Evolutionary conservation across 441 rosid genomes (phyloP), one percentile per base, ranked within the genome.

Genomic region (Eruca vesicaria): DNA sequence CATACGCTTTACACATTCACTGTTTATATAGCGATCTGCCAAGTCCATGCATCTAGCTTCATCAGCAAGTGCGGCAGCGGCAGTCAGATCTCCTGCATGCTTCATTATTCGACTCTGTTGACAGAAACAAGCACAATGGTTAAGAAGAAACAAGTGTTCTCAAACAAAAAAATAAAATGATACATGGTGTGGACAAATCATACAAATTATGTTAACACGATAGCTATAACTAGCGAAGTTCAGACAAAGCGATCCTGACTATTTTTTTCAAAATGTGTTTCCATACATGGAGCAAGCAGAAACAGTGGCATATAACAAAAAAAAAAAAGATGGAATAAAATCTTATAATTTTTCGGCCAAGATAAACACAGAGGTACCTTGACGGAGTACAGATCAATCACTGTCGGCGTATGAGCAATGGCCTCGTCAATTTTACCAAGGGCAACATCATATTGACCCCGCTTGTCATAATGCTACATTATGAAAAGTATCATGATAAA

Each of bases 31-130:
- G 48, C 99, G 91, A 78, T 97, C 99, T n/a, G 99, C 99, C 73
- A 97, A 90, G 87, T 97, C 99, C 98, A 97, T 97, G 83, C 98
- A 86, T 82, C 99, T 88, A 77, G 98, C 99, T 89, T 97, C 99
- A 88, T 97, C 99, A n/a, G 99, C 99, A 82, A 97, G 90, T 68
- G 97, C 89, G 63, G 99, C 94, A 48, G 99, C 98, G 28, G 97
- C 97, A 57, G 86, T 80, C 83, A 90, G 80, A 83, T 97, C 99
- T 73, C 99, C 99, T 43, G 94, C 99, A 82, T 94, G 99, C 92
- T 97, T 97, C 92, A 94, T 66, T 77, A 97, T 94, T 78, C 97
- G 97, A 83, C 99, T 90, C 99, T 97, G 94, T 71, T 61, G 75
- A 74, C 18, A 71, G 29, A 66, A 71, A 71, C 60, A 68, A 71